Percentiles rank a stretch among this genome's conserved stretches.
phyloP scores from a whole-genome alignment of 1,139 yeast species.

The Suhomyces bribrorum region DNA sequence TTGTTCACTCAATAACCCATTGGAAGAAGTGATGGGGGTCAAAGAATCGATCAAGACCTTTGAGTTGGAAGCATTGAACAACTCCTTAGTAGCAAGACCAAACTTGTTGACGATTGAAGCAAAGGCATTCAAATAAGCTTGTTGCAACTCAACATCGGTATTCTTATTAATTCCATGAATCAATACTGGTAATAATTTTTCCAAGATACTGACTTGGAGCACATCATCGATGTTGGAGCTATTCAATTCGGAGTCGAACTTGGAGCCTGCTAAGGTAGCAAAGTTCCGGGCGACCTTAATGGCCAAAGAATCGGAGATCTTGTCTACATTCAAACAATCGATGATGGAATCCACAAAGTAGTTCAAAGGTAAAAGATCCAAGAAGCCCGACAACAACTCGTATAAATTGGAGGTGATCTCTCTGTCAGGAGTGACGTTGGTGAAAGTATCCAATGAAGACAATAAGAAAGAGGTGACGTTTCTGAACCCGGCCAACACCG shows the following conservation, averaged over 20 bases:
- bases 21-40: constrained; percentile 50
- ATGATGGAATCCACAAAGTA: constrained; percentile 67
- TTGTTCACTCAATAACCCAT: constrained; percentile 52
- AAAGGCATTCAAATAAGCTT: constrained; percentile 69
- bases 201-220: constrained; percentile 42
- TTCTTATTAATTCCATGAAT: constrained; percentile 44
- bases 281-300: constrained; percentile 52
- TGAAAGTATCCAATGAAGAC: constrained; percentile 35
- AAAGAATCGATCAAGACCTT: constrained; percentile 52
- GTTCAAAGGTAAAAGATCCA: constrained; percentile 73
- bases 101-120: constrained; percentile 65
- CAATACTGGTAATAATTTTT: constrained; percentile 49
- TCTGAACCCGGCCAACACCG: constrained; percentile 47
- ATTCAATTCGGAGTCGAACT: constrained; percentile 65
- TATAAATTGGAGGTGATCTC: constrained; percentile 32
- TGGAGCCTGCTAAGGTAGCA: constrained; percentile 60
- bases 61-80: constrained; percentile 39
- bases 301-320: constrained; percentile 35
- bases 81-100: constrained; percentile 41
- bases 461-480: constrained; percentile 40
- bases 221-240: constrained; percentile 40
- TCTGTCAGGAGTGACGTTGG: constrained; percentile 19
- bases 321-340: constrained; percentile 53
- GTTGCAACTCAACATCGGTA: constrained; percentile 53
- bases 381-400: constrained; percentile 57